Base-by-base conservation (phyloP, 2,329 filamentous ascomycete species). In the Colletotrichum chrysophilum region DNA sequence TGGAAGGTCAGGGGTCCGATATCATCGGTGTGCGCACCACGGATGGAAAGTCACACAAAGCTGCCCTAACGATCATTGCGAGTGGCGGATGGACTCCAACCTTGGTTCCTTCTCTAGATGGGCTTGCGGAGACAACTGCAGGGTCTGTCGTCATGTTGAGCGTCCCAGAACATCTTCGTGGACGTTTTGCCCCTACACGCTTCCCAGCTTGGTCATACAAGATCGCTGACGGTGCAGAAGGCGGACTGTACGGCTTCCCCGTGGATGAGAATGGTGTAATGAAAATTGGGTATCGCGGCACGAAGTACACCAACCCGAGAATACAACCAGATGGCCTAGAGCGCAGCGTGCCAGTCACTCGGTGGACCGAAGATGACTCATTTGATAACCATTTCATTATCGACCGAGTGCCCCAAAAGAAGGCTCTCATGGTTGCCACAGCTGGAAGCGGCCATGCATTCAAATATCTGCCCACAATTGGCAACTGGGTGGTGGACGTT, bases 391-490 rank as follows among this genome's bases (percentile, higher is more conserved):
- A 91, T 74, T 91, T 89, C 78, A 82, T 92, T 6, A 86, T 92
- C 62, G 85, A 87, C 52, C 86, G n/a, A 86, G 61, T 65, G 13
- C 16, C 34, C 21, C n/a, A 28, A 1, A 24, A 18, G 5, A 36
- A 48, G 14, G 34, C 88, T 0, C 79, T 93, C 1, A 89, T 92
- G 79, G 86, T 93, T 0, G 91, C 90, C 4, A 93, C 91, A 0
- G 91, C 90, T 1, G 92, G 91, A 0, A 89, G 87, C 60, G 91
- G 91, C 0, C 91, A 93, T 81, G 91, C 86, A 0, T 93, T 92
- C 81, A 93, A 93, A 78, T 93, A 91, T 76, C 79, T 92, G 66
- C 91, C 91, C 0, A 88, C 89, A 7, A 87, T 93, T 76, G 91
- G 91, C 2, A 87, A 88, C 43, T 86, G 85, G 75, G 88, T 92